Evolutionary conservation across 2,329 filamentous ascomycete genomes (phyloP).

Genomic region (Monosporascus sp.): DNA sequence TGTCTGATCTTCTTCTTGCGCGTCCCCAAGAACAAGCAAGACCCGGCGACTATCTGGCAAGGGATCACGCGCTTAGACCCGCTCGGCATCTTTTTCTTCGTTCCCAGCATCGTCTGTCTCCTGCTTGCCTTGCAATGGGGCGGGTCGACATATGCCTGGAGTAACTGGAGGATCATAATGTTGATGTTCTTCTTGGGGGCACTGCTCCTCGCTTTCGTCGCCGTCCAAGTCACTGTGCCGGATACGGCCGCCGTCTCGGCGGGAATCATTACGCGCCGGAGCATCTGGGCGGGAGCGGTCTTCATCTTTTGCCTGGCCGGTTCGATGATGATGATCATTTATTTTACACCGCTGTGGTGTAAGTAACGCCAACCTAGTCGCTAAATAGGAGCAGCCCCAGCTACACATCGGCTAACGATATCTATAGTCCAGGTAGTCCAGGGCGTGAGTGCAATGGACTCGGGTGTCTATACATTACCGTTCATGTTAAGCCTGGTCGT

Average conservation of each 20-base stretch:
- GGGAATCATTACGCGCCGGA: slow-evolving; percentile 48
- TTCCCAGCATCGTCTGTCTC: slow-evolving; percentile 54
- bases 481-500: slow-evolving; percentile 50
- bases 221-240: slow-evolving; percentile 47
- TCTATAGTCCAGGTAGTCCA: slow-evolving; percentile 47
- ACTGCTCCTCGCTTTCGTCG: slow-evolving; percentile 40
- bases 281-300: slow-evolving; percentile 39
- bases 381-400: neutral
- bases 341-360: slow-evolving; percentile 50
- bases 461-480: slow-evolving; percentile 52
- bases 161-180: slow-evolving; percentile 44
- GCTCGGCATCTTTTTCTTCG: slow-evolving; percentile 53
- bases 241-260: slow-evolving; percentile 52
- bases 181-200: slow-evolving; percentile 47
- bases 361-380: slow-evolving; percentile 8
- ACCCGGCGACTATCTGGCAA: slow-evolving; percentile 23
- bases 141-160: slow-evolving; percentile 44
- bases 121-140: slow-evolving; percentile 61
- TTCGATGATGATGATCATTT: slow-evolving; percentile 49
- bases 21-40: slow-evolving; percentile 25
- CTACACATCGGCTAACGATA: neutral
- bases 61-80: slow-evolving; percentile 48
- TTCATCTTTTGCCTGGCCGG: slow-evolving; percentile 27
- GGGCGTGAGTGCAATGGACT: slow-evolving; percentile 44
- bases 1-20: slow-evolving; percentile 45